phyloP scores from a whole-genome alignment of 305 asterid species.

The Andrographis paniculata region DNA sequence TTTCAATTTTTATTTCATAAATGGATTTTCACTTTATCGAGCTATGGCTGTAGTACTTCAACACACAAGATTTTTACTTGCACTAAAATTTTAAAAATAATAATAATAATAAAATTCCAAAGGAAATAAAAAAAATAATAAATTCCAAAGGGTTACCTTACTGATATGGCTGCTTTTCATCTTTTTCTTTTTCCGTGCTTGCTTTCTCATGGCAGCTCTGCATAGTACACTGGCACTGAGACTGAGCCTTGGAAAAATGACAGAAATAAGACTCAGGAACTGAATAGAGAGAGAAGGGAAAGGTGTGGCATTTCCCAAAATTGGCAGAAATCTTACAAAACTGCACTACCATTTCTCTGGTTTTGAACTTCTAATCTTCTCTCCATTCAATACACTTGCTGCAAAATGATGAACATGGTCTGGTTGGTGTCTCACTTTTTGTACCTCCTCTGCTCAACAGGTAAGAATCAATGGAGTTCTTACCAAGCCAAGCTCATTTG shows the following conservation, averaged over 20 bases:
- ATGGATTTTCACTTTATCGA: neutral
- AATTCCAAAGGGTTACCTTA: neutral
- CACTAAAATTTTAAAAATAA: no score
- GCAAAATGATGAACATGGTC: neutral
- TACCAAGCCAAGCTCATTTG: neutral
- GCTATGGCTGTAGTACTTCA: neutral
- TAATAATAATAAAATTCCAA: no score
- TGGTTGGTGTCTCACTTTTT: neutral
- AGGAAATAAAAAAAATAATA: neutral
- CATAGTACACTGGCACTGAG: neutral
- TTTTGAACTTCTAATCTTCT: neutral
- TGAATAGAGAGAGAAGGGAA: neutral
- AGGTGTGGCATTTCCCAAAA: neutral
- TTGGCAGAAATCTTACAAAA: neutral
- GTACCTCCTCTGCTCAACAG: slow-evolving; percentile 10
- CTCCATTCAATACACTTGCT: neutral
- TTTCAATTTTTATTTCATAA: neutral
- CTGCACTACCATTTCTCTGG: neutral
- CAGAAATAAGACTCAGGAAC: neutral
- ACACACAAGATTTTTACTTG: no score
- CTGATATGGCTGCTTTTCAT: neutral
- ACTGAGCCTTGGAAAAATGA: neutral
- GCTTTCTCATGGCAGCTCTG: neutral
- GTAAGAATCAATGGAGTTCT: slow-evolving; percentile 1
- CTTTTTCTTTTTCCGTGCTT: neutral